phyloP scores from a whole-genome alignment of 495 filamentous ascomycete genomes.

The Jackrogersella multiformis region DNA sequence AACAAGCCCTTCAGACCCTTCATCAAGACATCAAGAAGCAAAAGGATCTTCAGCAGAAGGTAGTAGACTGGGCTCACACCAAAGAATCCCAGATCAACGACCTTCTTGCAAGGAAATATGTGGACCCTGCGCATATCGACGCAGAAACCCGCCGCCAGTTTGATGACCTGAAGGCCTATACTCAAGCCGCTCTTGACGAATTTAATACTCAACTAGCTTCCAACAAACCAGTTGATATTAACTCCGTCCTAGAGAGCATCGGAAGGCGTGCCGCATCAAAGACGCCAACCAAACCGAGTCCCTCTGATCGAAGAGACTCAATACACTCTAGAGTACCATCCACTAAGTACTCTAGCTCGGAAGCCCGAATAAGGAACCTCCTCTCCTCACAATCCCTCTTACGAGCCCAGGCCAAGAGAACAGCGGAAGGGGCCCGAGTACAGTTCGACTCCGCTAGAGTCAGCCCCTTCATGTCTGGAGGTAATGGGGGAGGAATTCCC shows the following conservation, averaged over 20 bases:
- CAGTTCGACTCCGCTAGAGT: not conserved
- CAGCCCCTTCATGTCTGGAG: not conserved
- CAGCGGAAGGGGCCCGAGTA: not conserved
- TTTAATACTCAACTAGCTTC: not conserved
- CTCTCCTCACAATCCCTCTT: too few relatives aligned
- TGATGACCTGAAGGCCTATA: not conserved
- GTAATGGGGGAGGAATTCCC: not conserved
- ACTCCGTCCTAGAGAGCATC: not conserved
- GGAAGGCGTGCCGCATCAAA: not conserved
- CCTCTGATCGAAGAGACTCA: not conserved
- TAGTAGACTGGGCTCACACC: not conserved
- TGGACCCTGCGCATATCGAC: not conserved
- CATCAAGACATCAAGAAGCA: not conserved
- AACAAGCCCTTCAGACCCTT: not conserved
- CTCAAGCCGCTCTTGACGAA: not conserved
- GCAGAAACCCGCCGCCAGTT: not conserved
- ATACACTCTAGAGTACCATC: not conserved
- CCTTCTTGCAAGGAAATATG: not conserved
- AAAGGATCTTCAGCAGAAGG: not conserved
- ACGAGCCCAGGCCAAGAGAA: not conserved
- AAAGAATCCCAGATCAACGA: not conserved
- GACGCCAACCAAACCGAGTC: not conserved
- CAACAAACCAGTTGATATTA: not conserved
- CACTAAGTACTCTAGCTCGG: not conserved
- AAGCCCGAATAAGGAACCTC: too few relatives aligned